Evolutionary conservation across 2,329 filamentous ascomycete genomes (phyloP).

Genomic region (Talaromyces sp.): DNA sequence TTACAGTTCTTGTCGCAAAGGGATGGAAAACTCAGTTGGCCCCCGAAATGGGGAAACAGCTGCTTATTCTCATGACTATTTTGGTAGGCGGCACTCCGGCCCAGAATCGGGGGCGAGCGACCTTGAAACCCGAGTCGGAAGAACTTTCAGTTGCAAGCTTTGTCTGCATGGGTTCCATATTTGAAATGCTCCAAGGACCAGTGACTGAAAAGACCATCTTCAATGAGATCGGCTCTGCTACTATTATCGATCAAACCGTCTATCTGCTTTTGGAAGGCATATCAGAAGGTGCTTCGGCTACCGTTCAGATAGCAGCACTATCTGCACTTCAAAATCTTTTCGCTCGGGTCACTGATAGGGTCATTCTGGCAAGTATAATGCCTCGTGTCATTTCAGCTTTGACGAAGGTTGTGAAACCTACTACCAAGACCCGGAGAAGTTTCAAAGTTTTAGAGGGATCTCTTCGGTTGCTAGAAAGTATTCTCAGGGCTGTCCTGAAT

Average conservation of each 20-base stretch:
- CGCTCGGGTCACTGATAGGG: slow-evolving; percentile 63
- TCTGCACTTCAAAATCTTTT: slow-evolving; percentile 62
- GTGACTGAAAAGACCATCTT: slow-evolving; percentile 44
- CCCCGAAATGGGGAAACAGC: slow-evolving; percentile 70
- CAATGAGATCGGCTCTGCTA: slow-evolving; percentile 60
- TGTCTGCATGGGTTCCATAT: slow-evolving; percentile 64
- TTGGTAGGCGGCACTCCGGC: slow-evolving; percentile 71
- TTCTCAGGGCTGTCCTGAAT: slow-evolving; percentile 47
- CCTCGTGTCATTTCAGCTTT: slow-evolving; percentile 83
- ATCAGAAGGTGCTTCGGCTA: slow-evolving; percentile 60
- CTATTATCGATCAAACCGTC: slow-evolving; percentile 76
- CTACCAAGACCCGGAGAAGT: slow-evolving; percentile 58
- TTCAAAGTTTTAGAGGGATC: slow-evolving; percentile 63
- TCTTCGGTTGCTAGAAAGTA: slow-evolving; percentile 55
- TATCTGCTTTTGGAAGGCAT: slow-evolving; percentile 74
- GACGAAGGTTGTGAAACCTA: slow-evolving; percentile 69
- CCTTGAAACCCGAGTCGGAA: slow-evolving; percentile 51
- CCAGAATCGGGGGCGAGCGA: slow-evolving; percentile 35
- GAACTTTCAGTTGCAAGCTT: slow-evolving; percentile 73
- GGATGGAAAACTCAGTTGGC: slow-evolving; percentile 76
- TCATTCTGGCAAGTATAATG: slow-evolving; percentile 79
- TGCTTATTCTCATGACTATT: slow-evolving; percentile 80
- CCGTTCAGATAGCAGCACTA: slow-evolving; percentile 70
- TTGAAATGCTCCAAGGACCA: slow-evolving; percentile 55
- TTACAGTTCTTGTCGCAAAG: slow-evolving; percentile 68